phyloP scores from a whole-genome alignment of 148 eudicot species.

The Rhododendron henanense region DNA sequence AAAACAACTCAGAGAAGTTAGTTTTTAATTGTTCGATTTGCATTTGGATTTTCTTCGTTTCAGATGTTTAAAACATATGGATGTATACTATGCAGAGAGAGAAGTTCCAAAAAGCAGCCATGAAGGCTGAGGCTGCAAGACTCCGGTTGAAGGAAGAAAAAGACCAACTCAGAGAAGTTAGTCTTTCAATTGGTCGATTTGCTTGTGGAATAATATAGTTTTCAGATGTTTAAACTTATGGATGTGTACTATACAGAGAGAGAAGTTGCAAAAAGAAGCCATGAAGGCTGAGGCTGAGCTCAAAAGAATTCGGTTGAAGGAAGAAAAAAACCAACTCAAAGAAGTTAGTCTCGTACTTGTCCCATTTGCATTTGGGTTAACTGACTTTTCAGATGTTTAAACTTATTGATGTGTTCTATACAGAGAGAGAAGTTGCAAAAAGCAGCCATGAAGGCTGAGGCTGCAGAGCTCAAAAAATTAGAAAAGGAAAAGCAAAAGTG shows the following conservation, averaged over 20 bases:
- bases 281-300: slow-evolving; percentile 76
- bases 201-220: slow-evolving; percentile 4
- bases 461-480: slow-evolving; percentile 55
- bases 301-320: slow-evolving; percentile 49
- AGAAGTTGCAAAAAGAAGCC: slow-evolving; percentile 62
- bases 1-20: slow-evolving; percentile 23
- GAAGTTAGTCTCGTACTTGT: slow-evolving; percentile 34
- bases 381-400: not conserved
- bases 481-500: slow-evolving; percentile 66
- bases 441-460: slow-evolving; percentile 74
- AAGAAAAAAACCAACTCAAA: slow-evolving; percentile 8
- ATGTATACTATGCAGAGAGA: slow-evolving; percentile 48
- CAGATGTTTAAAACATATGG: slow-evolving; percentile 7
- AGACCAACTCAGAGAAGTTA: slow-evolving; percentile 22
- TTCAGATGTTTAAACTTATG: slow-evolving; percentile 6
- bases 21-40: slow-evolving; percentile 17
- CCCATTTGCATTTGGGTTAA: slow-evolving; percentile 8
- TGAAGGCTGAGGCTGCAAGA: slow-evolving; percentile 73
- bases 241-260: slow-evolving; percentile 43
- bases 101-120: slow-evolving; percentile 52
- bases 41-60: slow-evolving; percentile 3
- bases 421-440: slow-evolving; percentile 73
- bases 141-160: not conserved
- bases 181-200: slow-evolving; percentile 17
- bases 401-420: slow-evolving; percentile 12